These are phyloP conservation scores for Ilex asprella DNA, from an alignment of 257 asterid genomes.

Conservation along the genomic window DNA sequence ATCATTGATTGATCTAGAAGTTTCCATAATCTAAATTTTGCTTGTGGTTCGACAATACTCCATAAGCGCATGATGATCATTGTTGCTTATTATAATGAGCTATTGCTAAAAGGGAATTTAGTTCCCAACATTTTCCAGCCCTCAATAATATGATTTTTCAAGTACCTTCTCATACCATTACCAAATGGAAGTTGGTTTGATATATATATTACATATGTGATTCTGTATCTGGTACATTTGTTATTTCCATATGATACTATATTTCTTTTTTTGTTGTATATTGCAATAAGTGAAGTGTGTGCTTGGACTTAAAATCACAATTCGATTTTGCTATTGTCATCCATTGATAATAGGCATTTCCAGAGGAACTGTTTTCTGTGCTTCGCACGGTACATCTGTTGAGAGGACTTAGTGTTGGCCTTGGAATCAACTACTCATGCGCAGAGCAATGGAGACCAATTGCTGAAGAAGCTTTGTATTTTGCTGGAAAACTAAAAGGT, in stretches of 20 bases:
- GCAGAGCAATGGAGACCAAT: constrained; percentile 97
- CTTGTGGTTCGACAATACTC: no score
- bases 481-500: constrained; percentile 75
- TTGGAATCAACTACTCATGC: constrained; percentile 86
- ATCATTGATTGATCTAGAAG: no score
- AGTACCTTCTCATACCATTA: no score
- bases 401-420: constrained; percentile 96
- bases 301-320: background rate
- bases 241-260: background rate
- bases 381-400: constrained; percentile 89
- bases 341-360: constrained; percentile 56
- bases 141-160: no score
- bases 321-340: constrained; percentile 2
- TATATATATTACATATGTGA: no score
- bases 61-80: no score
- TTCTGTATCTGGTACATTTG: background rate
- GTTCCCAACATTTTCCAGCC: no score
- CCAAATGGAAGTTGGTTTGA: no score
- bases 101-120: no score
- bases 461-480: constrained; percentile 79
- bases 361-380: constrained; percentile 93
- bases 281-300: background rate
- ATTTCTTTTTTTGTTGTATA: no score
- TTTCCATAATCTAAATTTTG: no score
- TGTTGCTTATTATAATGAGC: no score